Evolutionary conservation across 2,329 filamentous ascomycete species (phyloP).

Genomic region (Fusarium miscanthi): DNA sequence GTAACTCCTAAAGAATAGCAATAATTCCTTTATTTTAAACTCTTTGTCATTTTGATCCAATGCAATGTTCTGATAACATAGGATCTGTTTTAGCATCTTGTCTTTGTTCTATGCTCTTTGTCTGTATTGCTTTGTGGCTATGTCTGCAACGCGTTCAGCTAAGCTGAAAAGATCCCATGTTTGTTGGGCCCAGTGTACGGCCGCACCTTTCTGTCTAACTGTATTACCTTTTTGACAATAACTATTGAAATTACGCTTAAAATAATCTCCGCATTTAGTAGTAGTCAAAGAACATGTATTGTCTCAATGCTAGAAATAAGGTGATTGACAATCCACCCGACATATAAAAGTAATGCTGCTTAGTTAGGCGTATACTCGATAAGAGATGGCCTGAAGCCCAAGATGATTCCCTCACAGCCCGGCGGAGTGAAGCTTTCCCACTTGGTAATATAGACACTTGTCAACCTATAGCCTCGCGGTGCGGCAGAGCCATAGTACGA

Average conservation of each 20-base stretch:
- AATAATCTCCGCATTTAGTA: not conserved
- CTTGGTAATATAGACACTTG: not conserved
- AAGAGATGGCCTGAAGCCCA: not conserved
- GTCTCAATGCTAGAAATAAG: accelerated
- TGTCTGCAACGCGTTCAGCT: not conserved
- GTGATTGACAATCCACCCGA: accelerated
- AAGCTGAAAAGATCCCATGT: not conserved
- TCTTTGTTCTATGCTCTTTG: not conserved
- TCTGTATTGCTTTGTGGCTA: not conserved
- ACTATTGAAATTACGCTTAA: not conserved
- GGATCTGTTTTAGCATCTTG: not conserved
- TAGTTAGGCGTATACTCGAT: not conserved
- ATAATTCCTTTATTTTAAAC: not conserved
- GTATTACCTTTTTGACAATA: too few relatives aligned
- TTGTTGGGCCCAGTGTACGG: not conserved
- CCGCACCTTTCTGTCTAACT: too few relatives aligned
- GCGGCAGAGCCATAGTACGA: not conserved
- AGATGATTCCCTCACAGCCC: not conserved
- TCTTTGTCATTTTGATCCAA: not conserved
- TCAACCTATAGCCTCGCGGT: not conserved
- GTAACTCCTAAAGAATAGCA: not conserved
- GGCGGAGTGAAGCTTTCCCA: not conserved
- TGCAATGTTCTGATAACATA: not conserved
- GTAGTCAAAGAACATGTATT: too few relatives aligned
- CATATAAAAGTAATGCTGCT: accelerated